phyloP scores from a whole-genome alignment of 257 asterid species.

The Voacanga thouarsii region DNA sequence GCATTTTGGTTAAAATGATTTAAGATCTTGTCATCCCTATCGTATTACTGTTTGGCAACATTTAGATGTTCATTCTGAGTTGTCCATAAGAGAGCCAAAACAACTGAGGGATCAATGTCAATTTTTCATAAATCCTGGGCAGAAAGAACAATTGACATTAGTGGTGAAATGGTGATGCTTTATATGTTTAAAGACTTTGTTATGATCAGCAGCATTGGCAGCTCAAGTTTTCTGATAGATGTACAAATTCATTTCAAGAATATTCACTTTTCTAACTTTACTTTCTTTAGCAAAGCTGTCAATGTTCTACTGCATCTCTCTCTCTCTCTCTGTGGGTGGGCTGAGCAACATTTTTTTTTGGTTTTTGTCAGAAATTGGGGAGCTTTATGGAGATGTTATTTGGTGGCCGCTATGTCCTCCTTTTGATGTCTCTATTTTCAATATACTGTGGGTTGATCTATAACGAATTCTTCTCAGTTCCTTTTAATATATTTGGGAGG shows the following conservation, averaged over 20 bases:
- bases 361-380: slow-evolving; percentile 78
- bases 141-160: not conserved
- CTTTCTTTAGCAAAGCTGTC: not conserved
- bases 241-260: not conserved
- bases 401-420: slow-evolving; percentile 94
- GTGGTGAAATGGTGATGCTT: not conserved
- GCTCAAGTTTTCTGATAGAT: not conserved
- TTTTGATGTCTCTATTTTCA: slow-evolving; percentile 91
- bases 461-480: slow-evolving; percentile 97
- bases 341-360: slow-evolving; percentile 17
- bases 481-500: slow-evolving; percentile 91
- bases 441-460: slow-evolving; percentile 94
- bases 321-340: not conserved
- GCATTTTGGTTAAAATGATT: not conserved
- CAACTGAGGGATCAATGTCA: not conserved
- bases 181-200: not conserved
- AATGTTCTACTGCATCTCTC: not conserved
- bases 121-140: not conserved
- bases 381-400: slow-evolving; percentile 99
- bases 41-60: not conserved
- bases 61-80: not conserved
- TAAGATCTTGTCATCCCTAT: not conserved
- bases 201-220: not conserved
- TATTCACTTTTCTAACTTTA: not conserved
- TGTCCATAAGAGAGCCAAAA: not conserved